Evolutionary conservation across 768 basidiomycete species (phyloP).

Genomic region (Calocera viscosa): DNA sequence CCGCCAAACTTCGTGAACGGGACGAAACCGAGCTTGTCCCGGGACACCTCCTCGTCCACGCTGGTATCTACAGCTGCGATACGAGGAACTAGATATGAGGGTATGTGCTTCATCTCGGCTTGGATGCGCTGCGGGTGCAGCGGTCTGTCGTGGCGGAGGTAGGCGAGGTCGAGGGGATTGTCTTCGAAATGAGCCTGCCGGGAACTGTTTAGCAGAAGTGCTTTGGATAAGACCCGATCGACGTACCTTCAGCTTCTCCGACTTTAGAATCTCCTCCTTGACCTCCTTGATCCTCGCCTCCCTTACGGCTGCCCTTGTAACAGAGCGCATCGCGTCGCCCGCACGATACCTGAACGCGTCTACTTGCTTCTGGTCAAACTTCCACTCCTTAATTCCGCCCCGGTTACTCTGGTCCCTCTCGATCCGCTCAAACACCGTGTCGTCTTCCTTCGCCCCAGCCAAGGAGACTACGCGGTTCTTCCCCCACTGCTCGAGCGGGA

Average conservation of each 20-base stretch:
- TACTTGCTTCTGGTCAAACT: slow-evolving; percentile 90
- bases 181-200: slow-evolving; percentile 91
- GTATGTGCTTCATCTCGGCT: slow-evolving; percentile 91
- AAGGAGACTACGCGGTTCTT: slow-evolving; percentile 65
- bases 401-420: slow-evolving; percentile 56
- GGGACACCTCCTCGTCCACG: slow-evolving; percentile 21
- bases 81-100: slow-evolving; percentile 78
- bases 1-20: slow-evolving; percentile 53
- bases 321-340: slow-evolving; percentile 86
- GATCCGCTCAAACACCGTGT: slow-evolving; percentile 61
- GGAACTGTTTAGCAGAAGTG: not conserved
- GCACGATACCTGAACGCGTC: slow-evolving; percentile 96
- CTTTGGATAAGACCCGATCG: not conserved
- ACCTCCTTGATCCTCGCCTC: slow-evolving; percentile 91
- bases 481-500: slow-evolving; percentile 54
- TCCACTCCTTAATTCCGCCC: slow-evolving; percentile 68
- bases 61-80: slow-evolving; percentile 44
- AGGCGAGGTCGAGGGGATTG: slow-evolving; percentile 86
- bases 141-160: slow-evolving; percentile 85
- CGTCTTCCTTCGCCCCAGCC: slow-evolving; percentile 60
- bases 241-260: slow-evolving; percentile 89
- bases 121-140: slow-evolving; percentile 82
- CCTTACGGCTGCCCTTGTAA: slow-evolving; percentile 71
- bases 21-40: slow-evolving; percentile 43
- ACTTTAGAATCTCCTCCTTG: slow-evolving; percentile 85